phyloP scores from a whole-genome alignment of 1,284 basidiomycete genomes.

The Leccinum insolens region DNA sequence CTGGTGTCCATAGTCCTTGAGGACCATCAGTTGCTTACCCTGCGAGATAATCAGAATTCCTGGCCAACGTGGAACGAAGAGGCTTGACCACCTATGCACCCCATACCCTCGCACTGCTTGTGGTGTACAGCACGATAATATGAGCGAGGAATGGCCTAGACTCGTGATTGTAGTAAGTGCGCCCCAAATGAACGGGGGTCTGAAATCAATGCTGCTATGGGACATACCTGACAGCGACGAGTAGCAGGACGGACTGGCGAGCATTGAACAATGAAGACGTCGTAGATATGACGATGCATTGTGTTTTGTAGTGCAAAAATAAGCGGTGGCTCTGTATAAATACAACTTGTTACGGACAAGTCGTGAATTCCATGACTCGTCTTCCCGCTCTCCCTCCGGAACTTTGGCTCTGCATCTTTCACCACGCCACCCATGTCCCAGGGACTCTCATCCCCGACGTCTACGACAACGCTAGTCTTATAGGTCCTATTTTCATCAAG shows the following conservation, averaged over 20 bases:
- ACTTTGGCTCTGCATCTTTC: background rate
- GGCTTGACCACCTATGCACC: conserved; percentile 46
- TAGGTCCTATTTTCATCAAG: background rate
- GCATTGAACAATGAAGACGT: too few species aligned
- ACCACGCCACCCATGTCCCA: background rate
- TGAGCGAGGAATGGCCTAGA: too few species aligned
- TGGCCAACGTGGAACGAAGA: background rate
- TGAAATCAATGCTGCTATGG: too few species aligned
- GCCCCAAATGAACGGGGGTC: too few species aligned
- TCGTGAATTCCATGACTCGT: too few species aligned
- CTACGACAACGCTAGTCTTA: background rate
- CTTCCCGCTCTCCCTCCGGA: background rate
- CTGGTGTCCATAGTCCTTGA: conserved; percentile 98
- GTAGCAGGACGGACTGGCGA: too few species aligned
- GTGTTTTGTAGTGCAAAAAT: too few species aligned
- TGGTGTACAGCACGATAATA: conserved; percentile 79
- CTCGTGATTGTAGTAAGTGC: too few species aligned
- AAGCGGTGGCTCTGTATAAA: too few species aligned
- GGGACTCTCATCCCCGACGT: background rate
- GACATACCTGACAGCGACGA: too few species aligned
- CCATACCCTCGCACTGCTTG: conserved; percentile 94
- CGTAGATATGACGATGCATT: too few species aligned
- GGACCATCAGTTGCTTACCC: conserved; percentile 66
- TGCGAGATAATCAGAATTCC: conserved; percentile 31
- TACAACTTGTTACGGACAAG: too few species aligned